Conservation (phyloP, 176 grass and related monocot species). For the Aechmea fasciata region DNA sequence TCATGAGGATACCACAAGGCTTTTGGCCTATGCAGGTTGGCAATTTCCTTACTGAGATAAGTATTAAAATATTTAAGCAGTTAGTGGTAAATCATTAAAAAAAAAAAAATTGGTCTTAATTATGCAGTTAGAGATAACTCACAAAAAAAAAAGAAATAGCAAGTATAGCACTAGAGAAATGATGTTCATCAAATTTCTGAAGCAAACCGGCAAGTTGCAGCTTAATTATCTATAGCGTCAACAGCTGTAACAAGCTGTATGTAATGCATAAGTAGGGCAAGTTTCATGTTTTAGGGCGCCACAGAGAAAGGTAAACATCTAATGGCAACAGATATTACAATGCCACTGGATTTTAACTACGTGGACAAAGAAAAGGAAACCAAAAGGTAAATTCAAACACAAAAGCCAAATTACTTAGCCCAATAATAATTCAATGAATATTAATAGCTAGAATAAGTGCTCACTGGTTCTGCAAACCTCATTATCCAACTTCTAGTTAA, state of each 20-base stretch:
- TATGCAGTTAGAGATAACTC: conserved; percentile 8
- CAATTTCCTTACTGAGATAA: conserved; percentile 73
- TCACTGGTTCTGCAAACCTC: neutral
- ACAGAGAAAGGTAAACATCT: neutral
- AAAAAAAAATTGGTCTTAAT: conserved; percentile 12
- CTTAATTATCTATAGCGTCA: neutral
- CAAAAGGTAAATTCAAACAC: neutral
- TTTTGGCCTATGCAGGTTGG: conserved; percentile 90
- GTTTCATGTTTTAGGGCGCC: neutral
- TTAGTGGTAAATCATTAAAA: conserved; percentile 15
- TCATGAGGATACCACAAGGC: conserved; percentile 84
- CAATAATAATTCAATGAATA: neutral
- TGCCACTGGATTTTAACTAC: too few species aligned
- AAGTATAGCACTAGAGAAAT: neutral
- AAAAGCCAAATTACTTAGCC: neutral
- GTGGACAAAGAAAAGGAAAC: neutral
- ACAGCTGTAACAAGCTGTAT: neutral
- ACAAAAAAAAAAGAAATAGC: neutral
- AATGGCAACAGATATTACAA: too few species aligned
- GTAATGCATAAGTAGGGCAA: neutral
- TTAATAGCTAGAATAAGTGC: neutral
- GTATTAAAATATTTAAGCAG: conserved; percentile 12
- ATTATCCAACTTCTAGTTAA: neutral
- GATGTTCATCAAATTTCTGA: neutral
- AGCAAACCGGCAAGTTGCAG: neutral